Evolutionary conservation across 2,329 filamentous ascomycete genomes (phyloP).

Genomic region (Aspergillus ruber): DNA sequence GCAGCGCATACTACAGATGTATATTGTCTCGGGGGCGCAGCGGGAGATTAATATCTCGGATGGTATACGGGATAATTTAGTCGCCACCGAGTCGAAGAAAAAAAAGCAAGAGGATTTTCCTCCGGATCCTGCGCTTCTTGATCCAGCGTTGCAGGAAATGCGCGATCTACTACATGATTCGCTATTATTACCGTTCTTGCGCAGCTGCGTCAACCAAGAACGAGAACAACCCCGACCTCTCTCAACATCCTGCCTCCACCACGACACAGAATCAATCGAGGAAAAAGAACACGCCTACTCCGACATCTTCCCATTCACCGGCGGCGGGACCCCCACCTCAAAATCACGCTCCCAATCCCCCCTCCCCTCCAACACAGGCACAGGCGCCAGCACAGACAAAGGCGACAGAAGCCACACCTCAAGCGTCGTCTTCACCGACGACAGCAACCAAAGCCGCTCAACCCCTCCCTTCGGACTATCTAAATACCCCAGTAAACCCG

Average conservation of each 20-base stretch:
- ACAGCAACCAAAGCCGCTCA: not conserved
- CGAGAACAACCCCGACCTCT: not conserved
- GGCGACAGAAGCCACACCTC: no score
- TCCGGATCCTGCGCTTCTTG: not conserved
- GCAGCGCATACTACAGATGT: not conserved
- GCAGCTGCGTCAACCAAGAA: not conserved
- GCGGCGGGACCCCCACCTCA: no score
- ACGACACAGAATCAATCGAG: no score
- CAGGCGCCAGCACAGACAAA: no score
- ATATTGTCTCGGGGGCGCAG: not conserved
- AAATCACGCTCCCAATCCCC: no score
- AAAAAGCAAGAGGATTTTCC: not conserved
- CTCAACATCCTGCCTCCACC: not conserved
- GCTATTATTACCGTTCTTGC: not conserved
- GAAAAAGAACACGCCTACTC: no score
- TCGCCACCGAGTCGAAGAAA: not conserved
- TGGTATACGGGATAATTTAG: not conserved
- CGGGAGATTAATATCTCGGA: constrained; percentile 1
- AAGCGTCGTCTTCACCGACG: not conserved
- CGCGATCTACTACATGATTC: not conserved
- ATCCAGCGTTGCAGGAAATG: not conserved
- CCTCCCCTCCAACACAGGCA: no score
- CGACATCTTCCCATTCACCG: no score
- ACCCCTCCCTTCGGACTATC: not conserved
- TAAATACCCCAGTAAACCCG: not conserved